Base-by-base conservation (phyloP, 2,329 filamentous ascomycete species). In the Neonectria ditissima region DNA sequence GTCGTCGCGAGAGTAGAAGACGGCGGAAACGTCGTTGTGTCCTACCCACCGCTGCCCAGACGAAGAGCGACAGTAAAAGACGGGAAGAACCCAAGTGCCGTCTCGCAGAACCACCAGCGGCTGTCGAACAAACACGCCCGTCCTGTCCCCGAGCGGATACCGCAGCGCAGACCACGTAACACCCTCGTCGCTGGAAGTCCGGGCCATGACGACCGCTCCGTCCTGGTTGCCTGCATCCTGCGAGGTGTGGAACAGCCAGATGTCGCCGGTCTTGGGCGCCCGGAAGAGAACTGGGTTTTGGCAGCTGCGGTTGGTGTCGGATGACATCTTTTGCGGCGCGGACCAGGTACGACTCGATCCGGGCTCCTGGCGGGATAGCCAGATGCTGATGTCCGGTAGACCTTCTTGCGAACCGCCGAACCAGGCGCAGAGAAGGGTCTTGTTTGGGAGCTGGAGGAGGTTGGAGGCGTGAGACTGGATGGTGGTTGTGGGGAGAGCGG, bases 351-450 rank as follows among this genome's bases (percentile, higher is more conserved):
- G n/a, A n/a, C 53, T 55, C 0, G 75, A 61, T 0, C 75, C 77
- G 0, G 75, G 69, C 2, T 65, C 68, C 1, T 79, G 68, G 7
- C 80, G 78, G 13, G 81, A 80, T 0, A 81, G 67, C 62, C 81
- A 81, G 51, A 83, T 81, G 57, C 75, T 78, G 44, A 83, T 82
- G 52, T 83, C 81, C 0, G 80, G 76, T 4, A 77, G 76, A 0
- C 81, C 81, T 68, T 83, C 81, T 61, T 82, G 80, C 0, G 78
- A 81, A 2, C 81, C 81, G 5, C 81, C 81, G 32, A 83, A 83
- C 80, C 80, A 83, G 14, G 73, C 77, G 61, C 81, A 83, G 0
- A 83, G 69, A 0, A 82, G 67, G 3, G 79, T 79, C n/a, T 75
- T 75, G 65, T 81, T 75, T 1, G 76, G 76, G 0, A 83, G 74